phyloP scores from a whole-genome alignment of 768 basidiomycete species.

The Psilocybe azurescens region DNA sequence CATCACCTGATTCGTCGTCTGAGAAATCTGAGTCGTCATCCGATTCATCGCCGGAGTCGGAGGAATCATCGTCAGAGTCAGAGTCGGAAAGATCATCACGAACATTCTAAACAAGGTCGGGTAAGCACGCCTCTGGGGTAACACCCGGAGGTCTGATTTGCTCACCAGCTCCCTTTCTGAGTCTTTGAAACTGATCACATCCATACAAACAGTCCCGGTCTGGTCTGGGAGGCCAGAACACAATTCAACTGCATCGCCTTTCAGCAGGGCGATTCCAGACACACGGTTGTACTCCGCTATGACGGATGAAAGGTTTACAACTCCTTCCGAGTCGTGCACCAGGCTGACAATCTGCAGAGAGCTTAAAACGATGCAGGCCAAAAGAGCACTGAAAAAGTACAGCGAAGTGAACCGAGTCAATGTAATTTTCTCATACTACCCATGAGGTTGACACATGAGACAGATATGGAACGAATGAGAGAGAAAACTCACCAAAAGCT shows the following conservation, averaged over 20 bases:
- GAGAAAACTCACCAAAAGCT: slow-evolving; percentile 34
- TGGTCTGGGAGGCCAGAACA: slow-evolving; percentile 46
- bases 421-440: slow-evolving; percentile 53
- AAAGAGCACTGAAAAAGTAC: slow-evolving; percentile 52
- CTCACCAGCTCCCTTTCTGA: neutral
- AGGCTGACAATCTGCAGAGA: slow-evolving; percentile 45
- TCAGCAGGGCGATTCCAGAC: slow-evolving; percentile 10
- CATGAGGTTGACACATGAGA: neutral
- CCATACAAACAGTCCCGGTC: slow-evolving; percentile 29
- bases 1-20: neutral
- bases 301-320: slow-evolving; percentile 20
- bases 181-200: slow-evolving; percentile 15
- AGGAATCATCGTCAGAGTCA: slow-evolving; percentile 12
- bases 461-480: neutral
- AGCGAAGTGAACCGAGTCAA: slow-evolving; percentile 49
- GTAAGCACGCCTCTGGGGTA: neutral
- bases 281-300: slow-evolving; percentile 35
- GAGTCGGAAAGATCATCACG: neutral
- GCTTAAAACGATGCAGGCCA: slow-evolving; percentile 45
- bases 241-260: slow-evolving; percentile 26
- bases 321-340: slow-evolving; percentile 39
- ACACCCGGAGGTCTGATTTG: neutral
- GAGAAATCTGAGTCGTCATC: too few relatives aligned
- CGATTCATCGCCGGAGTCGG: neutral
- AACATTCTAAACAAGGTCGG: neutral